A percentile compares a stretch with the other conserved stretches of the same genome.
phyloP scores from a whole-genome alignment of 2,329 filamentous ascomycete genomes.

The Biscogniauxia marginata region DNA sequence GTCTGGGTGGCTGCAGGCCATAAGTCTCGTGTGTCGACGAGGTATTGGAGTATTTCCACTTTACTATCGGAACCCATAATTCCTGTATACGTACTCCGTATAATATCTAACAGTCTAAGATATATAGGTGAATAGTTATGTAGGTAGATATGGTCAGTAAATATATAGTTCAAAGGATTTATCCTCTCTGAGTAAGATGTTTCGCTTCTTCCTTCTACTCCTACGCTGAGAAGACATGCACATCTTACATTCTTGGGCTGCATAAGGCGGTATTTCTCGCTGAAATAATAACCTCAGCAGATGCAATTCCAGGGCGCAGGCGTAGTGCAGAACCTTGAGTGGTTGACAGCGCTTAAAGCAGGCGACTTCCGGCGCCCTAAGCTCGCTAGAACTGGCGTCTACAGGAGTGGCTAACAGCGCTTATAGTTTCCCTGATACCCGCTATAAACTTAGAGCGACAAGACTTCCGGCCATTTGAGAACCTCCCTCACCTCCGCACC shows the following conservation, averaged over 20 bases:
- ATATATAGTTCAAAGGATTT: not conserved
- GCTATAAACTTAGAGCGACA: too few species aligned
- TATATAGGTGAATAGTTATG: too few species aligned
- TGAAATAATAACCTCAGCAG: not conserved
- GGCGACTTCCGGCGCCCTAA: too few species aligned
- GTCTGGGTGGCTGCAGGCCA: conserved; percentile 55
- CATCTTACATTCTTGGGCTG: not conserved
- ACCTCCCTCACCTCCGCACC: too few species aligned
- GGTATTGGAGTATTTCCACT: conserved; percentile 55
- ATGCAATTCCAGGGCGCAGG: not conserved
- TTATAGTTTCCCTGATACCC: too few species aligned
- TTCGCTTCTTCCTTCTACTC: not conserved
- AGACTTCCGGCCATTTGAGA: too few species aligned
- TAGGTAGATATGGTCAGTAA: too few species aligned
- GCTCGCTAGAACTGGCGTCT: too few species aligned
- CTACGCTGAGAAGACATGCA: not conserved
- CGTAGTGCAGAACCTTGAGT: too few species aligned
- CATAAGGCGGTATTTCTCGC: not conserved
- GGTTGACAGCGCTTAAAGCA: too few species aligned
- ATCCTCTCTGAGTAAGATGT: not conserved
- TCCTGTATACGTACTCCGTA: not conserved
- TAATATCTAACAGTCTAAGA: not conserved
- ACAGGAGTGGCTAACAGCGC: too few species aligned
- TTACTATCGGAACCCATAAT: conserved; percentile 27
- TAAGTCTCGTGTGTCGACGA: conserved; percentile 58